A percentile compares a stretch with the other conserved stretches of the same genome.
phyloP scores from a whole-genome alignment of 2,329 filamentous ascomycete species.

The Colletotrichum somersetense region DNA sequence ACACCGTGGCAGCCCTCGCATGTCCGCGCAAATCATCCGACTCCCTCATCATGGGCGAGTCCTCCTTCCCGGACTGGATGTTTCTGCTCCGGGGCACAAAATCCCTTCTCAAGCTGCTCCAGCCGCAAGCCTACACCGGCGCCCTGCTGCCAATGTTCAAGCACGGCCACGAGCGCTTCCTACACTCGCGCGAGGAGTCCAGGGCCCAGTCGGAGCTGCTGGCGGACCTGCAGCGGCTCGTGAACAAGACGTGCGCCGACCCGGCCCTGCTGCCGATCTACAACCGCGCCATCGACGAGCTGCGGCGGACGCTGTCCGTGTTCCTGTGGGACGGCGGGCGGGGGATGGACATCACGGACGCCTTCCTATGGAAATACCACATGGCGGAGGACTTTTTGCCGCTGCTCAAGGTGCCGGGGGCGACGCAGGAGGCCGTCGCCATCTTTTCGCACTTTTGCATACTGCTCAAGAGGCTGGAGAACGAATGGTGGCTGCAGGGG shows the following conservation, averaged over 20 bases:
- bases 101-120: conserved; percentile 45
- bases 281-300: conserved; percentile 43
- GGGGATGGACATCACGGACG: conserved; percentile 52
- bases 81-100: conserved; percentile 49
- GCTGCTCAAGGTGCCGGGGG: conserved; percentile 47
- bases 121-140: conserved; percentile 41
- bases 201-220: conserved; percentile 40
- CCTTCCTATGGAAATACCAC: conserved; percentile 56
- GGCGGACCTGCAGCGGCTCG: conserved; percentile 42
- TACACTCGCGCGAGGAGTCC: conserved; percentile 34
- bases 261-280: conserved; percentile 42
- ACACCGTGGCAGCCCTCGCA: conserved; percentile 43
- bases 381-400: conserved; percentile 53
- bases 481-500: conserved; percentile 55
- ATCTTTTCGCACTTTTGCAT: conserved; percentile 54
- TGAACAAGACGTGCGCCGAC: conserved; percentile 43
- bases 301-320: conserved; percentile 42
- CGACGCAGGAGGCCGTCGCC: conserved; percentile 49
- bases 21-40: conserved; percentile 48
- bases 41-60: conserved; percentile 48
- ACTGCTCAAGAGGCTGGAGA: conserved; percentile 48
- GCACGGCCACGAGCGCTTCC: conserved; percentile 46
- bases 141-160: conserved; percentile 42
- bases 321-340: conserved; percentile 41
- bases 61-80: conserved; percentile 49